phyloP scores from a whole-genome alignment of 768 basidiomycete species.

The Rubroboletus satanas region DNA sequence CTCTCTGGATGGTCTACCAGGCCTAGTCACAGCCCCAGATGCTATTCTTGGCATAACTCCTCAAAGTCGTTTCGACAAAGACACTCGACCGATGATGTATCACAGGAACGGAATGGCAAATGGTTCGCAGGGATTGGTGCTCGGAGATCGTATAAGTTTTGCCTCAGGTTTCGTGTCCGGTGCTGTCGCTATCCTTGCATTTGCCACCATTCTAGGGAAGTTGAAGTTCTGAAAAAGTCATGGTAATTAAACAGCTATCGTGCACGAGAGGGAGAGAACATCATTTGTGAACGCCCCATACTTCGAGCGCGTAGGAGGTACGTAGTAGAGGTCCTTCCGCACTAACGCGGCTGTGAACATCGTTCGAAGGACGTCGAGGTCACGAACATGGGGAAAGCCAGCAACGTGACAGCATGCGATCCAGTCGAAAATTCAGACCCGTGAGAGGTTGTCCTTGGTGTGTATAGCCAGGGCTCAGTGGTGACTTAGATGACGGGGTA shows the following conservation, averaged over 20 bases:
- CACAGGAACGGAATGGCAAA: background rate
- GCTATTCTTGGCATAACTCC: constrained; percentile 9
- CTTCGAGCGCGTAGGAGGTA: background rate
- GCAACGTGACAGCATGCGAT: background rate
- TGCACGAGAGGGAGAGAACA: background rate
- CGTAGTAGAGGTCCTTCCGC: background rate
- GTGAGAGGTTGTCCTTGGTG: background rate
- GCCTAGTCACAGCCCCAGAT: constrained; percentile 32
- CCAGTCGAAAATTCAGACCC: background rate
- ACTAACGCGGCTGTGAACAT: background rate
- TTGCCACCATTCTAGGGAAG: constrained; percentile 9
- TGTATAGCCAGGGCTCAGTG: background rate
- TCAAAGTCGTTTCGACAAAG: constrained; percentile 19
- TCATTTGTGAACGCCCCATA: background rate
- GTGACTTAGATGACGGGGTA: background rate
- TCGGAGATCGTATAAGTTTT: constrained; percentile 11
- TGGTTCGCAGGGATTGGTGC: background rate
- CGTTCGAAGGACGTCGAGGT: background rate
- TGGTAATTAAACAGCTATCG: too few relatives aligned
- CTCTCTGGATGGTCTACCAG: constrained; percentile 59
- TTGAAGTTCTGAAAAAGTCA: background rate
- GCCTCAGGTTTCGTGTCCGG: constrained; percentile 19
- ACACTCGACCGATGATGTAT: constrained; percentile 9
- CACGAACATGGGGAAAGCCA: background rate
- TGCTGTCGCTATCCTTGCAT: constrained; percentile 2